These are phyloP conservation scores for Colletotrichum higginsianum DNA, from an alignment of 2,329 filamentous ascomycete species.

Conservation along the genomic window DNA sequence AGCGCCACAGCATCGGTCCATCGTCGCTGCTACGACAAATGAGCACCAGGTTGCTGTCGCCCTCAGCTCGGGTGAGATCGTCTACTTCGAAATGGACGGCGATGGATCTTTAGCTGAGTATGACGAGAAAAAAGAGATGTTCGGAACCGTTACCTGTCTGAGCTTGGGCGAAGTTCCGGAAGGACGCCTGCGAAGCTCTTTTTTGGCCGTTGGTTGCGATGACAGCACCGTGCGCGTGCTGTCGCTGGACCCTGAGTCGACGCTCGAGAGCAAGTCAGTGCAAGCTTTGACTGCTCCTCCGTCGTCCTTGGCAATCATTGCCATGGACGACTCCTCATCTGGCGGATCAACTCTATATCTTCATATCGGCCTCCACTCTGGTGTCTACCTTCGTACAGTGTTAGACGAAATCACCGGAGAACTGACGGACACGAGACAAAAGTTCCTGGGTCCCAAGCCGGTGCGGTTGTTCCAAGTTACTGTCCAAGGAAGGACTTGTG, in stretches of 20 bases:
- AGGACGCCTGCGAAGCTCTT: constrained; percentile 89
- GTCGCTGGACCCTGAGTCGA: constrained; percentile 90
- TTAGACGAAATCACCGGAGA: constrained; percentile 97
- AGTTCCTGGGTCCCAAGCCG: constrained; percentile 92
- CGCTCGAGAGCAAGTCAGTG: constrained; percentile 92
- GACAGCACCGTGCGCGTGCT: constrained; percentile 96
- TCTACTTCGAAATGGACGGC: constrained; percentile 97
- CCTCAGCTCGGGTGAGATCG: constrained; percentile 94
- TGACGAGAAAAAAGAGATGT: constrained; percentile 95
- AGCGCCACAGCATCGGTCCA: constrained; percentile 92
- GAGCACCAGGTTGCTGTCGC: constrained; percentile 94
- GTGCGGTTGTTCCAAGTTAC: constrained; percentile 94
- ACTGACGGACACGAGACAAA: constrained; percentile 92
- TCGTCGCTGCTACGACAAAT: constrained; percentile 95
- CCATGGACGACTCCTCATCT: constrained; percentile 94
- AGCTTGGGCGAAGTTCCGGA: constrained; percentile 94
- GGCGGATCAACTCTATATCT: constrained; percentile 92
- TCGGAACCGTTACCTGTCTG: constrained; percentile 94
- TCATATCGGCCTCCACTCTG: constrained; percentile 95
- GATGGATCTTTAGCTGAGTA: constrained; percentile 95
- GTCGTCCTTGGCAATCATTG: constrained; percentile 89
- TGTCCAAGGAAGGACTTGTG: constrained; percentile 86
- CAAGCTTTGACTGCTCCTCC: constrained; percentile 94
- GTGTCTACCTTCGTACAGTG: constrained; percentile 95
- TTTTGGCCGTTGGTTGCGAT: constrained; percentile 95